A percentile compares a stretch with the other conserved stretches of the same genome.
Evolutionary conservation across 352 stramenopile species (phyloP).

Genomic region (Pythium vanterpoolii): DNA sequence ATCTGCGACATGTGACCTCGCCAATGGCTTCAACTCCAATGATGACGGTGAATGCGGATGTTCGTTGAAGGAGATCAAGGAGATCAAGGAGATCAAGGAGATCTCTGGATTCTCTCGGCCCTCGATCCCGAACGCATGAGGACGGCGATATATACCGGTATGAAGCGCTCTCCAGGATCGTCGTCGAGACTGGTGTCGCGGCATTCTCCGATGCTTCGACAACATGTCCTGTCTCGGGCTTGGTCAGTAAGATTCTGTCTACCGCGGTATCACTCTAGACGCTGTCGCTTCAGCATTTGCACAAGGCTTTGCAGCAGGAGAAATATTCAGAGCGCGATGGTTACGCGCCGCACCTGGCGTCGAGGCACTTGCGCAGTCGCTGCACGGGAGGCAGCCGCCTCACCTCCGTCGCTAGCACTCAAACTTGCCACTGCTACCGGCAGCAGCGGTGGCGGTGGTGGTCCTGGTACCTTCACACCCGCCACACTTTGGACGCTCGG

Average conservation of each 20-base stretch:
- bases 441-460: not conserved
- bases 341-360: constrained; percentile 7
- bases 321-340: constrained; percentile 9
- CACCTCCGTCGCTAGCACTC: not conserved
- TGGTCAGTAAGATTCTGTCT: too few species aligned
- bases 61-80: too few species aligned
- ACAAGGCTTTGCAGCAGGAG: not conserved
- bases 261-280: not conserved
- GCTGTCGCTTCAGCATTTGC: not conserved
- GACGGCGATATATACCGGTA: too few species aligned
- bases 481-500: not conserved
- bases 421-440: not conserved
- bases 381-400: not conserved
- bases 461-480: not conserved
- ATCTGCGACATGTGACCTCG: constrained; percentile 12
- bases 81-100: too few species aligned
- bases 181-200: too few species aligned
- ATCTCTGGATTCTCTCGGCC: too few species aligned
- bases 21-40: not conserved
- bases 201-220: too few species aligned
- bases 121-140: too few species aligned
- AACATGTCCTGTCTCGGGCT: too few species aligned
- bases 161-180: too few species aligned
- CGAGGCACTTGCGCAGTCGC: not conserved
- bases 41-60: not conserved